Conservation (phyloP, 208 protist genomes). For the Crithidia thermophila region DNA sequence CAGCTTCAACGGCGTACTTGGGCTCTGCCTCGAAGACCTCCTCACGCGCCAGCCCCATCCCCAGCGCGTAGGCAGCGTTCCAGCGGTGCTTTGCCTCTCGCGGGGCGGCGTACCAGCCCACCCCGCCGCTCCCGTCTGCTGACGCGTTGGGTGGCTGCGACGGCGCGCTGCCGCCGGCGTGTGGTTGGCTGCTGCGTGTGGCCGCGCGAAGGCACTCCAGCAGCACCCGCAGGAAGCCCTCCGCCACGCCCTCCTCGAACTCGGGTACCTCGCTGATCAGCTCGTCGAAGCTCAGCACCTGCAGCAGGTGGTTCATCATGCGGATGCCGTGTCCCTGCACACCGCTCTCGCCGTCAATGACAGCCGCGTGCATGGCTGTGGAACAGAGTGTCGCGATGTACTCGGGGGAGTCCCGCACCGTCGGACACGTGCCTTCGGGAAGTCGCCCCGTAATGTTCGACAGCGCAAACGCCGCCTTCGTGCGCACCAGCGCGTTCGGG, state of each 20-base stretch:
- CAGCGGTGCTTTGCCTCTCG: conserved; percentile 76
- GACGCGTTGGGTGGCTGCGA: too few species aligned
- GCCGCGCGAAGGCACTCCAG: conserved; percentile 43
- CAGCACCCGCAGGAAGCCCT: conserved; percentile 70
- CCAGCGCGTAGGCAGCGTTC: conserved; percentile 79
- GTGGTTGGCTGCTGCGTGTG: background rate
- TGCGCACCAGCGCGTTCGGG: conserved; percentile 46
- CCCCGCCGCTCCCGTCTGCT: too few species aligned
- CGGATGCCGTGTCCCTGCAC: conserved; percentile 81
- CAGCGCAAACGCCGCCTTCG: conserved; percentile 81
- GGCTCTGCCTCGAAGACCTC: conserved; percentile 78
- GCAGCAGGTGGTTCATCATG: conserved; percentile 80
- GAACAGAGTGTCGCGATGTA: conserved; percentile 53
- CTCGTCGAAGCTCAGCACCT: conserved; percentile 59
- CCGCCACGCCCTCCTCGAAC: conserved; percentile 56
- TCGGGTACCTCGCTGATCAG: conserved; percentile 58
- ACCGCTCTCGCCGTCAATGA: conserved; percentile 36
- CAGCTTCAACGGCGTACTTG: conserved; percentile 40
- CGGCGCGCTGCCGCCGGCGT: background rate
- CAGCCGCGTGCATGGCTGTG: conserved; percentile 56
- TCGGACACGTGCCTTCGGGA: conserved; percentile 15
- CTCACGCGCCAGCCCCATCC: conserved; percentile 51
- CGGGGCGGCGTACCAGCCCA: conserved; percentile 15
- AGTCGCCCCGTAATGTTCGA: conserved; percentile 71
- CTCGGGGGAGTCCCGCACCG: conserved; percentile 36